A percentile compares a stretch with the other conserved stretches of the same genome.
phyloP scores from a whole-genome alignment of 176 grass and related monocot genomes.

The Miscanthus lutarioriparius region DNA sequence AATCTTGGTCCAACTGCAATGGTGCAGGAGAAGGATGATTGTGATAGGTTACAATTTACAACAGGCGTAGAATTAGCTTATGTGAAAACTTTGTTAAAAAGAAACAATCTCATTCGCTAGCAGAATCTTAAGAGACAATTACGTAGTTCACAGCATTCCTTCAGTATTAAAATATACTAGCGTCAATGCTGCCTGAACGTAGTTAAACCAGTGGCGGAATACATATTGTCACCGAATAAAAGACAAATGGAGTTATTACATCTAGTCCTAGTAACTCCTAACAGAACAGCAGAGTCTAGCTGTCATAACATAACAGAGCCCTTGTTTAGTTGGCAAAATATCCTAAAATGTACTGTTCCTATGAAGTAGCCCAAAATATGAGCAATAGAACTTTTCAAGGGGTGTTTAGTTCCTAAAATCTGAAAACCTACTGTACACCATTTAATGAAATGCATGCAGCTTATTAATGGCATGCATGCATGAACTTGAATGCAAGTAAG shows the following conservation, averaged over 20 bases:
- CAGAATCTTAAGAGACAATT: neutral
- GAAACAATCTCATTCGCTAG: neutral
- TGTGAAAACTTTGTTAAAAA: neutral
- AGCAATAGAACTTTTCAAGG: too few relatives aligned
- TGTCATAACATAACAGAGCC: neutral
- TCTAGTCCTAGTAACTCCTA: neutral
- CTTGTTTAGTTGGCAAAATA: too few relatives aligned
- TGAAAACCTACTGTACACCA: too few relatives aligned
- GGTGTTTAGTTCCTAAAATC: too few relatives aligned
- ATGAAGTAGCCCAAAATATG: too few relatives aligned
- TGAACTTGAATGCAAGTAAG: too few relatives aligned
- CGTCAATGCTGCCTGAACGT: too few relatives aligned
- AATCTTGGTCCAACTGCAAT: neutral
- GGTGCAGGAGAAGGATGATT: neutral
- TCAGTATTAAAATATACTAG: too few relatives aligned
- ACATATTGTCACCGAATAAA: neutral
- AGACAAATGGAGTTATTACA: neutral
- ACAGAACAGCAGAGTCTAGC: neutral
- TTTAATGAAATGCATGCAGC: too few relatives aligned
- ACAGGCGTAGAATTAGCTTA: neutral
- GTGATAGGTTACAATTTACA: neutral
- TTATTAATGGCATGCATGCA: too few relatives aligned
- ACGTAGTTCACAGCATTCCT: neutral
- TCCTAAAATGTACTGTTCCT: too few relatives aligned
- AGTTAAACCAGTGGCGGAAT: too few relatives aligned